Conservation (phyloP, 371 early-diverging fungal species). For the Mortierella sp. region DNA sequence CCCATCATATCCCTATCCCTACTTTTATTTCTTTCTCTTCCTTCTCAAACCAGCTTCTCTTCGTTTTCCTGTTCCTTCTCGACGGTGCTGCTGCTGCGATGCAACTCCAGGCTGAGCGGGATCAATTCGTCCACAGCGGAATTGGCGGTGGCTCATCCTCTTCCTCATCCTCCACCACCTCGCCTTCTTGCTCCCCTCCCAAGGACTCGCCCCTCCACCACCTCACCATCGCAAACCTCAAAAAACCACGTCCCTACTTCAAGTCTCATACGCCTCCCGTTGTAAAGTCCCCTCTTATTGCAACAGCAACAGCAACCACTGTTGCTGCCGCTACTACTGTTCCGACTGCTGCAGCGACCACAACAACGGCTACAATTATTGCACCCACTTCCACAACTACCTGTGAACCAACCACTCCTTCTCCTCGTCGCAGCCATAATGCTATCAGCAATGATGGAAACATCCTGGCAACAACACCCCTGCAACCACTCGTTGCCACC, state of each 20-base stretch:
- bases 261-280: not conserved
- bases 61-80: not conserved
- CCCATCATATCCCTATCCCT: not conserved
- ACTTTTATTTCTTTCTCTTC: not conserved
- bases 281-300: not conserved
- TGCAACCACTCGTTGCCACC: too few relatives aligned
- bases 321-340: not conserved
- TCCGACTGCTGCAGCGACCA: not conserved
- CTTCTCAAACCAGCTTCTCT: not conserved
- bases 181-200: conserved; percentile 46
- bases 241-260: conserved; percentile 22
- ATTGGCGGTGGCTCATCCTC: conserved; percentile 54
- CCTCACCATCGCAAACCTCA: conserved; percentile 37
- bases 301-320: not conserved
- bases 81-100: conserved; percentile 15
- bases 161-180: conserved; percentile 40
- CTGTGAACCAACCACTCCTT: too few relatives aligned
- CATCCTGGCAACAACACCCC: not conserved
- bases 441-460: not conserved
- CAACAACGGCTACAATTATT: not conserved
- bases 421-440: not conserved
- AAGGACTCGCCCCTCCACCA: conserved; percentile 27
- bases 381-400: not conserved
- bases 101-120: conserved; percentile 58
- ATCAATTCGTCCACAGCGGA: conserved; percentile 50